Base-by-base conservation (phyloP, 1,284 basidiomycete species). In the Heterobasidion parviporum region DNA sequence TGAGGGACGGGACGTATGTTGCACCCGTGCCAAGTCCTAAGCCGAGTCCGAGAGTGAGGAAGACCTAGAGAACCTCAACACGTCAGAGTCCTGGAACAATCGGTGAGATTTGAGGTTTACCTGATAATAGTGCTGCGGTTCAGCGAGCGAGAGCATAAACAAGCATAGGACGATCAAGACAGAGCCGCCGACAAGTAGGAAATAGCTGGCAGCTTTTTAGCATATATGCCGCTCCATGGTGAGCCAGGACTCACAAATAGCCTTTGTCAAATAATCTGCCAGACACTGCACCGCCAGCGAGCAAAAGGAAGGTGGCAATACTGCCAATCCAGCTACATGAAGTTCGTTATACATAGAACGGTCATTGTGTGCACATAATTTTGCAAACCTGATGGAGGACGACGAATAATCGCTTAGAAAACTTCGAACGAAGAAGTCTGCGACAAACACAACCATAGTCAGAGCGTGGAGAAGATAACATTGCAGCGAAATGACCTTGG, bases 61-160 rank as follows among this genome's bases (percentile, higher is more conserved):
- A 62, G 33, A 64, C 50, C 60, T 64, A 20, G 7, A 15, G 33
- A 41, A 26, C 6, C n/a, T 34, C 10, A 15, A 51, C 26, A 8
- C 15, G 15, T 12, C 32, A 51, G 15, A 15, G 1, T 8, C 20
- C 12, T 26, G 32, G 34, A 51, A 16, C 6, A 5, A 5, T 3
- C 3, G 6, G 12, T 26, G 26, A 26, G 41, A 7, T 44, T 44
- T 16, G 16, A 26, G 26, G 16, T 8, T 47, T 47, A 4, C 51
- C 51, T 52, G 51, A 34, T 52, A 52, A 16, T 43, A 52, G 32
- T 52, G 51, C 20, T 69, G 67, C 6, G 70, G 61, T 16, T 72
- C 66, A 0, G 72, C 65, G 16, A 75, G 61, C 0, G 74, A 75
- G 33, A 76, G 67, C 74, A 75, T 74, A 63, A 76, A 75, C 6